These are phyloP conservation scores for Paulinella micropora DNA, from an alignment of 78 protist species.

Conservation along the genomic window DNA sequence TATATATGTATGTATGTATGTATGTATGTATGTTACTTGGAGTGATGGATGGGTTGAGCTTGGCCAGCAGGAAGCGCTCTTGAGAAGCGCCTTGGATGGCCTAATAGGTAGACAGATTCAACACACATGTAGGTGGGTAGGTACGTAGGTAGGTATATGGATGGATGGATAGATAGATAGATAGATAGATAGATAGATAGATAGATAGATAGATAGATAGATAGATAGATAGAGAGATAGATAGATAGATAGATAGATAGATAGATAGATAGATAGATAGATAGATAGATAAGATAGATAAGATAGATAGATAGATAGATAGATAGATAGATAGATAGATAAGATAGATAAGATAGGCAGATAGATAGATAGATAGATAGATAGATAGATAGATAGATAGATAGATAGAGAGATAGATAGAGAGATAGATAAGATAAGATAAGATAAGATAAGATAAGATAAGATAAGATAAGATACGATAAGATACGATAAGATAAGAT, in stretches of 20 bases:
- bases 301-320: not conserved
- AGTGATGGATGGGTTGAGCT: slow-evolving; percentile 68
- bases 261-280: not conserved
- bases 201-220: not conserved
- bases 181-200: not conserved
- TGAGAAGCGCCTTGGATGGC: slow-evolving; percentile 66
- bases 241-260: not conserved
- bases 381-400: not conserved
- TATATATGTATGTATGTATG: no score
- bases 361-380: not conserved
- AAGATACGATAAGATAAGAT: no score
- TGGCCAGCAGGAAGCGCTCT: slow-evolving; percentile 66
- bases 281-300: not conserved
- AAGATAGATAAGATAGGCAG: not conserved
- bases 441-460: no score
- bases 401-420: not conserved
- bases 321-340: not conserved
- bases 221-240: not conserved
- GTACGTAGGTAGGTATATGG: slow-evolving; percentile 40
- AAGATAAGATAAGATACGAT: no score
- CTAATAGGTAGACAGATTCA: no score
- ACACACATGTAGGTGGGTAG: no score
- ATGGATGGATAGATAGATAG: not conserved
- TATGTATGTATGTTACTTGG: slow-evolving; percentile 32
- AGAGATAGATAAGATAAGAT: not conserved